Evolutionary conservation across 805 yeast genomes (phyloP), one percentile per base, ranked within the genome.

Genomic region (Candida montana): DNA sequence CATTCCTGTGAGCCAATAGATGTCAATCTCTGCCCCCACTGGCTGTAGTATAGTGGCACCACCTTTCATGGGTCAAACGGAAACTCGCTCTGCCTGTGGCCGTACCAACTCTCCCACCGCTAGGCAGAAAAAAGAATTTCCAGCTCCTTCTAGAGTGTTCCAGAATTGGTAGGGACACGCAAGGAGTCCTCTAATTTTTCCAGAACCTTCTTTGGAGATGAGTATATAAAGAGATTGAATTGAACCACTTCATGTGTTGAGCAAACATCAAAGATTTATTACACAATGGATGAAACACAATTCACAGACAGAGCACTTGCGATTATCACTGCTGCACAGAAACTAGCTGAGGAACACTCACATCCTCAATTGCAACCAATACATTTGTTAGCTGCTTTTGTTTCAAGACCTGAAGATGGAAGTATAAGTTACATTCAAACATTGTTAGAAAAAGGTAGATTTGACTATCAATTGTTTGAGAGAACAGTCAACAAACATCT

Each of bases 271-370:
- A n/a, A 13, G 33, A 39, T 18, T 42, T 18, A 49, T 35, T 17
- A 26, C 32, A 53, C 54, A 58, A 67, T 67, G 69, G 72, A 68
- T 55, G 68, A 67, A 51, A 61, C 90, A 45, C 90, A 87, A 72
- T 85, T 87, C 53, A 93, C 99, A 47, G 98, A 93, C 62, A 85
- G 93, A 62, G 98, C 97, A 33, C 76, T 88, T 54, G 80, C 75
- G 41, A 77, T 91, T 46, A 72, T 93, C 38, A 83, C 85, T 52
- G 72, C 77, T 55, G 95, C 98, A 41, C 77, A 80, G 45, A 77
- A 83, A 58, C 65, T 93, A 47, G 96, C 97, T 32, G 75, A 79
- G 56, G 95, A 88, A 51, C 88, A 87, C 57, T 74, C 83, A 38
- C 89, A 93, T 64, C 71, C 91, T 8, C 91, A 86, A 59, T 69